Conservation (phyloP, 2,329 filamentous ascomycete genomes). For the Teratosphaeria nubilosa region DNA sequence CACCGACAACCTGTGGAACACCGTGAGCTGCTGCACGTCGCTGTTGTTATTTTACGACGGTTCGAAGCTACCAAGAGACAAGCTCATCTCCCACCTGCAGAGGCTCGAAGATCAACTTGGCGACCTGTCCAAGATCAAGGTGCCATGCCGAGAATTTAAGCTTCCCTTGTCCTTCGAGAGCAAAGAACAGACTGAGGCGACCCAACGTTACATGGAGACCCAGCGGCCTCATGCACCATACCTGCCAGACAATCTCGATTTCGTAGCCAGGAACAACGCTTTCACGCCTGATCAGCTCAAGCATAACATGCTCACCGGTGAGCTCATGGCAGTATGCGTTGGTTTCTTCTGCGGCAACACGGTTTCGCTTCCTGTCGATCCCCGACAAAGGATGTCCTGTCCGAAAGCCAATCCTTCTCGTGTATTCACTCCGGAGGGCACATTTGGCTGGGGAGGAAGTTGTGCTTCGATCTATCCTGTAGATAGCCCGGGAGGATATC, state of each 20-base stretch:
- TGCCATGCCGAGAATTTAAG: conserved; percentile 33
- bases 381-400: conserved; percentile 42
- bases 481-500: conserved; percentile 39
- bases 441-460: conserved; percentile 45
- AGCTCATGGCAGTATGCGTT: conserved; percentile 43
- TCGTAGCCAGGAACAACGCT: conserved; percentile 46
- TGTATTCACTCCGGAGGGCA: conserved; percentile 48
- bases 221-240: conserved; percentile 52
- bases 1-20: conserved; percentile 37
- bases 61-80: conserved; percentile 24
- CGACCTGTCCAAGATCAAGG: conserved; percentile 31
- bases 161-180: conserved; percentile 35
- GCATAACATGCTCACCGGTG: conserved; percentile 41
- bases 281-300: conserved; percentile 40
- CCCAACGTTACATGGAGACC: conserved; percentile 51
- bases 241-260: conserved; percentile 52
- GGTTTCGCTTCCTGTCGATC: conserved; percentile 43
- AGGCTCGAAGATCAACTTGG: conserved; percentile 32
- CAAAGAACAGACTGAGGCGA: conserved; percentile 39
- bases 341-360: conserved; percentile 48
- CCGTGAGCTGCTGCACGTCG: conserved; percentile 41
- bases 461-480: conserved; percentile 48
- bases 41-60: conserved; percentile 35
- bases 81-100: conserved; percentile 30
- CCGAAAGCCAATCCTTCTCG: conserved; percentile 49